Base-by-base conservation (phyloP, 73 alveolate genomes). In the Paramecium sonneborni region DNA sequence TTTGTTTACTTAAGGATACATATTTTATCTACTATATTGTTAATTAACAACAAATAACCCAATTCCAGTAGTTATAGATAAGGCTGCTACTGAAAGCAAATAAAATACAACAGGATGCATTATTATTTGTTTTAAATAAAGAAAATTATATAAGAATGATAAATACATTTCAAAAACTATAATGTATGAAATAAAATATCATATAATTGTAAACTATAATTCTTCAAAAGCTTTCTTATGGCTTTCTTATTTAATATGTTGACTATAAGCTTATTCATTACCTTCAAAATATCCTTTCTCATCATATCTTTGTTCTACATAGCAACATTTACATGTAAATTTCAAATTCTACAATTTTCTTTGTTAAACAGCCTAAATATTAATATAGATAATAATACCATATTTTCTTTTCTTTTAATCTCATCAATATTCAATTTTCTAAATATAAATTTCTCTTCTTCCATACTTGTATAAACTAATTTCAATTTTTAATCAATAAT, bases 31-130 rank as follows among this genome's bases (percentile, higher is more conserved):
- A n/a, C 68, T 52, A 18, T 52, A 52, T 41, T 32, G 30, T 23
- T 79, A 4, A 46, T 79, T 79, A 43, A 79, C 74, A 24, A 79
- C 41, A 44, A 43, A 39, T 46, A 79, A 43, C 26, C 90, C 90
- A 79, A 79, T 46, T 12, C 69, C 74, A 79, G 62, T 79, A 15
- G 52, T n/a, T 41, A 79, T 46, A 37, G 90, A 20, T 20, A 79
- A 20, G 4, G 44, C 69, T 21, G 74, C 90, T 0, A 46, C 90
- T 24, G 90, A 38, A 39, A 44, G 72, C 41, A 79, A 34, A 24
- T 79, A 79, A 79, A 79, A 79, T 43, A 79, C 28, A 8, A 79
- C 90, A 46, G 90, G 90, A 79, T 79, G 69, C 90, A 79, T 79
- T 26, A 62, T 52, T 9, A 35, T 35, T 35, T 35, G 43, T 4